These are phyloP conservation scores for Aspergillus steynii DNA, from an alignment of 495 filamentous ascomycete genomes.

Conservation along the genomic window DNA sequence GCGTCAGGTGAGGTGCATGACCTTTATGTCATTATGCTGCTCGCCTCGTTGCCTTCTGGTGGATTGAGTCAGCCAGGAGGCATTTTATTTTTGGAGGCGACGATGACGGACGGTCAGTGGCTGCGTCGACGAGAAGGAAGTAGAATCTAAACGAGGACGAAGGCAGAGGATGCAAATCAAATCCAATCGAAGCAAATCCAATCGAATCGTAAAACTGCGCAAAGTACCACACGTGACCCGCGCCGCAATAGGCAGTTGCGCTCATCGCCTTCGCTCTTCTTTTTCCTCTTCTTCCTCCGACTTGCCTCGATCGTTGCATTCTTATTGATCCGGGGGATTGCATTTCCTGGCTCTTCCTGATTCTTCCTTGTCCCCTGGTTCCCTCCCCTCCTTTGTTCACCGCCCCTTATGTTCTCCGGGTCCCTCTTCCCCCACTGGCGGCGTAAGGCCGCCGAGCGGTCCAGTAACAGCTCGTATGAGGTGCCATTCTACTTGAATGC, in stretches of 20 bases:
- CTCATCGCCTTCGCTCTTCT: slow-evolving; percentile 4
- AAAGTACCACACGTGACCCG: slow-evolving; percentile 13
- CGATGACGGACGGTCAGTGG: no score
- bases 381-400: slow-evolving; percentile 1
- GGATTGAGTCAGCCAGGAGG: not conserved
- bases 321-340: not conserved
- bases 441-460: slow-evolving; percentile 29
- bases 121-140: not conserved
- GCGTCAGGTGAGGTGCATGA: not conserved
- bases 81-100: not conserved
- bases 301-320: not conserved
- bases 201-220: not conserved
- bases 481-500: slow-evolving; percentile 61
- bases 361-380: not conserved
- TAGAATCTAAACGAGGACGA: slow-evolving; percentile 1
- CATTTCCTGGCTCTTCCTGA: not conserved
- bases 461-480: slow-evolving; percentile 35
- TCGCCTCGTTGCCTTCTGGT: not conserved
- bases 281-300: slow-evolving; percentile 1
- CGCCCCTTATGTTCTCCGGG: slow-evolving; percentile 20
- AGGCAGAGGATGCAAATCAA: not conserved
- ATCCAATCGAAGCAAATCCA: not conserved
- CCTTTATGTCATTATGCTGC: not conserved
- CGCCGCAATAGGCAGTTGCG: slow-evolving; percentile 10
- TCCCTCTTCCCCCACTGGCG: slow-evolving; percentile 31